Percentiles rank a stretch among this genome's conserved stretches.
phyloP scores from a whole-genome alignment of 2,329 filamentous ascomycete genomes.

The Rhinocladiella similis region DNA sequence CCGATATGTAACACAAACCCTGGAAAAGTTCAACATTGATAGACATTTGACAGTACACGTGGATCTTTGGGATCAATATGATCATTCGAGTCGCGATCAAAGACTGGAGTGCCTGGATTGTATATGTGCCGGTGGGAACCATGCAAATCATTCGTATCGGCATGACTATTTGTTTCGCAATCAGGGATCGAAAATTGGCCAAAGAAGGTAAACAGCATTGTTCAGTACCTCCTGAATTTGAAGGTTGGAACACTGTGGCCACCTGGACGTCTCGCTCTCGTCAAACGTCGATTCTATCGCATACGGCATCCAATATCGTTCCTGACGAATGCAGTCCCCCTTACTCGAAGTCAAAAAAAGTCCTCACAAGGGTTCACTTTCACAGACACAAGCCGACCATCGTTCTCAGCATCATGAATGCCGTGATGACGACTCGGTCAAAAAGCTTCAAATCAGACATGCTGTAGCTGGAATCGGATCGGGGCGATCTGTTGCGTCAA shows the following conservation, averaged over 20 bases:
- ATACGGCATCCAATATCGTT: constrained; percentile 6
- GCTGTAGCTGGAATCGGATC: too few species aligned
- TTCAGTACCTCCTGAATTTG: constrained; percentile 2
- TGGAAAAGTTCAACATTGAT: not conserved
- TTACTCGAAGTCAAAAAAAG: constrained; percentile 3
- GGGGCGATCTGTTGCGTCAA: too few species aligned
- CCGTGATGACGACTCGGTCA: not conserved
- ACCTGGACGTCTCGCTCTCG: constrained; percentile 1
- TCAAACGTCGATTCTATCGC: constrained; percentile 4
- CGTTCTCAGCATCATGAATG: not conserved
- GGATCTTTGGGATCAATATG: constrained; percentile 21
- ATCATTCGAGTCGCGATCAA: constrained; percentile 9
- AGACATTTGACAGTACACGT: constrained; percentile 10
- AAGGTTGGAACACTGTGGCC: constrained; percentile 10
- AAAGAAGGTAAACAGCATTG: constrained; percentile 15
- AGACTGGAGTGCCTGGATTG: constrained; percentile 16
- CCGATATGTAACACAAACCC: constrained; percentile 1
- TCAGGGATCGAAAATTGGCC: constrained; percentile 14
- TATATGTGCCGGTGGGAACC: constrained; percentile 15
- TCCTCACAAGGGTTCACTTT: not conserved
- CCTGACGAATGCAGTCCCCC: constrained; percentile 13
- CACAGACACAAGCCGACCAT: not conserved
- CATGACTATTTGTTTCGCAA: constrained; percentile 11
- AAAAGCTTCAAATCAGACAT: not conserved
- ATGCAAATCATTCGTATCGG: constrained; percentile 15